phyloP scores from a whole-genome alignment of 371 early-diverging fungal genomes.

The Apophysomyces sp. region DNA sequence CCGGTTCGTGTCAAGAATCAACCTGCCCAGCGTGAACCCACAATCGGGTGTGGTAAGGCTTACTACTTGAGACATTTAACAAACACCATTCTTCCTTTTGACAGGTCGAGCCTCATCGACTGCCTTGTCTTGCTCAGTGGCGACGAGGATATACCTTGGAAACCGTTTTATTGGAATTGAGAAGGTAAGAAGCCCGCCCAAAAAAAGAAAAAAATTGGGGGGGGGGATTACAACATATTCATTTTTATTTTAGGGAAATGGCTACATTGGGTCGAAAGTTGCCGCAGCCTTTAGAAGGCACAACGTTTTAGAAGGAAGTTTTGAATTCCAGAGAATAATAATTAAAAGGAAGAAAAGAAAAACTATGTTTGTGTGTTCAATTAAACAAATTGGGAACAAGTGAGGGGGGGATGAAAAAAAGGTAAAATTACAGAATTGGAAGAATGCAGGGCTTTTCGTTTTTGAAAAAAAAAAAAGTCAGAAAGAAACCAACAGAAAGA shows the following conservation, averaged over 20 bases:
- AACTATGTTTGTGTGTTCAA: neutral
- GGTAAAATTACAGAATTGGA: neutral
- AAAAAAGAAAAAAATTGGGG: no score
- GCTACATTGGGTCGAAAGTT: conserved; percentile 75
- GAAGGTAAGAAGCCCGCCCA: conserved; percentile 56
- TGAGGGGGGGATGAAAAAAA: neutral
- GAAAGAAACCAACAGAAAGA: no score
- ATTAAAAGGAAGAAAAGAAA: neutral
- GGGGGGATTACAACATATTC: neutral
- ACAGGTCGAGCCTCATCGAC: conserved; percentile 67
- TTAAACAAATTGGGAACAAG: neutral
- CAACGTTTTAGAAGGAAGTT: conserved; percentile 46
- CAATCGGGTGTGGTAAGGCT: conserved; percentile 74
- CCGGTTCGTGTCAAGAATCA: conserved; percentile 80
- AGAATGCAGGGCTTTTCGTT: neutral
- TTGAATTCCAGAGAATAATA: conserved; percentile 2
- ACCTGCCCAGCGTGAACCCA: conserved; percentile 89
- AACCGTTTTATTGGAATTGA: conserved; percentile 82
- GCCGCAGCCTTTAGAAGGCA: conserved; percentile 87
- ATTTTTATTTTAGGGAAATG: conserved; percentile 74
- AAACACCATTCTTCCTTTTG: neutral
- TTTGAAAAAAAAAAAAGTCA: neutral
- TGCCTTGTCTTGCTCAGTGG: conserved; percentile 81
- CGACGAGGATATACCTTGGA: conserved; percentile 76
- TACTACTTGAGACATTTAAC: no score